A percentile compares a stretch with the other conserved stretches of the same genome.
phyloP scores from a whole-genome alignment of 345 rosid genomes.

The Mangifera indica region DNA sequence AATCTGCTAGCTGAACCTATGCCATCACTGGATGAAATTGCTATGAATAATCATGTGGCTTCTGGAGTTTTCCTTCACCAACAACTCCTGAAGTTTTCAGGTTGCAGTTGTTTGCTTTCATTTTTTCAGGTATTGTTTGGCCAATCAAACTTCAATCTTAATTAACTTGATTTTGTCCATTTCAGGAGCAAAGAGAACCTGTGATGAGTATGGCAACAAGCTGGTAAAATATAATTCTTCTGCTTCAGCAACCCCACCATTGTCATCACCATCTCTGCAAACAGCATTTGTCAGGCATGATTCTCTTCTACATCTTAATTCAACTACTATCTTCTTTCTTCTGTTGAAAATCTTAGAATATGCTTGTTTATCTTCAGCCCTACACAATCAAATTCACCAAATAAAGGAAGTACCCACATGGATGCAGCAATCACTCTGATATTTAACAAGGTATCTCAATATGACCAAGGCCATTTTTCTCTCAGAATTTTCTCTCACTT shows the following conservation, averaged over 20 bases:
- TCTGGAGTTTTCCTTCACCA: conserved; percentile 36
- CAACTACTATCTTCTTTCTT: conserved; percentile 1
- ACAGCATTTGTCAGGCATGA: conserved; percentile 74
- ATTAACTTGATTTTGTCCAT: not conserved
- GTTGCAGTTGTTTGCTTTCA: too few relatives aligned
- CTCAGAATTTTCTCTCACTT: not conserved
- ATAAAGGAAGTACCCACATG: conserved; percentile 85
- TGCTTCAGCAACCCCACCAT: conserved; percentile 45
- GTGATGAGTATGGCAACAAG: conserved; percentile 61
- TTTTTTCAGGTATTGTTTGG: not conserved
- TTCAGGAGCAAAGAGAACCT: conserved; percentile 51
- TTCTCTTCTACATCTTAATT: not conserved
- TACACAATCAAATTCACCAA: conserved; percentile 79
- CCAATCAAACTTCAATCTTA: not conserved
- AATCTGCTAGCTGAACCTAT: conserved; percentile 69
- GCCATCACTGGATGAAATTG: conserved; percentile 79
- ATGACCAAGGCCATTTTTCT: not conserved
- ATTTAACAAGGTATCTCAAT: conserved; percentile 60
- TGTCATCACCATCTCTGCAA: conserved; percentile 52
- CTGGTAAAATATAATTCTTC: conserved; percentile 68
- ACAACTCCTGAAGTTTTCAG: conserved; percentile 40
- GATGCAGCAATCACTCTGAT: conserved; percentile 82
- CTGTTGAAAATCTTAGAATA: conserved; percentile 4
- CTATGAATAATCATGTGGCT: conserved; percentile 52
- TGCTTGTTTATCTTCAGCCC: conserved; percentile 51